Evolutionary conservation across 1,284 basidiomycete genomes (phyloP).

Genomic region (Ustilago loliicola): DNA sequence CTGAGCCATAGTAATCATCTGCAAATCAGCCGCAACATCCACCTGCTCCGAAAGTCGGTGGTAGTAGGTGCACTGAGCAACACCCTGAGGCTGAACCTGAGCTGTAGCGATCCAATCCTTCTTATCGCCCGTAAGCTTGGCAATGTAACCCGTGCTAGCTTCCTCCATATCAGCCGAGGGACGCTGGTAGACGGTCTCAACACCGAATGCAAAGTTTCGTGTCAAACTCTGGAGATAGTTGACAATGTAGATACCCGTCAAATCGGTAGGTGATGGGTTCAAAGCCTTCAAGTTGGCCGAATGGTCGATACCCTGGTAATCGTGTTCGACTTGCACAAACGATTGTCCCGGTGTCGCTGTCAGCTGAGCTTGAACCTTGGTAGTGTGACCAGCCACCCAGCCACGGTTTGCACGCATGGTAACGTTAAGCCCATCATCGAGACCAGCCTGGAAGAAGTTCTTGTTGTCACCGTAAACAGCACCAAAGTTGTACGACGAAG

Average conservation of each 20-base stretch:
- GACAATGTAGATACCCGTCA: conserved; percentile 92
- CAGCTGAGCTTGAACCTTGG: conserved; percentile 92
- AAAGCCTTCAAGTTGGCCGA: conserved; percentile 88
- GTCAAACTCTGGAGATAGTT: conserved; percentile 96
- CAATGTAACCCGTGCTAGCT: conserved; percentile 84
- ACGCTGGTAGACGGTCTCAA: conserved; percentile 88
- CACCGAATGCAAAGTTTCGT: conserved; percentile 88
- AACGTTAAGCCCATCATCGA: conserved; percentile 92
- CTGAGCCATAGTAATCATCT: conserved; percentile 78
- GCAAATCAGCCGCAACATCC: conserved; percentile 96
- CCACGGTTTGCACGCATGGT: conserved; percentile 90
- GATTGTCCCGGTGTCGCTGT: conserved; percentile 66
- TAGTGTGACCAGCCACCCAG: conserved; percentile 83
- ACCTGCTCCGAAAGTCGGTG: conserved; percentile 95
- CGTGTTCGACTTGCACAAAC: conserved; percentile 88
- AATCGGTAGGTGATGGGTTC: conserved; percentile 89
- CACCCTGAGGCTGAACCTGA: conserved; percentile 83
- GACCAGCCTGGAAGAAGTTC: conserved; percentile 88
- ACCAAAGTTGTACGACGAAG: conserved; percentile 89
- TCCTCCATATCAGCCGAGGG: conserved; percentile 76
- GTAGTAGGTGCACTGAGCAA: conserved; percentile 94
- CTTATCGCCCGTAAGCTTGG: conserved; percentile 75
- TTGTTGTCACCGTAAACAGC: conserved; percentile 88
- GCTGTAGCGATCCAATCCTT: conserved; percentile 82
- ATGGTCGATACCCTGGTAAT: conserved; percentile 90